Percentiles rank a stretch among this genome's conserved stretches.
Conservation (phyloP, 2,329 filamentous ascomycete genomes). For the Phyllachora maydis region DNA sequence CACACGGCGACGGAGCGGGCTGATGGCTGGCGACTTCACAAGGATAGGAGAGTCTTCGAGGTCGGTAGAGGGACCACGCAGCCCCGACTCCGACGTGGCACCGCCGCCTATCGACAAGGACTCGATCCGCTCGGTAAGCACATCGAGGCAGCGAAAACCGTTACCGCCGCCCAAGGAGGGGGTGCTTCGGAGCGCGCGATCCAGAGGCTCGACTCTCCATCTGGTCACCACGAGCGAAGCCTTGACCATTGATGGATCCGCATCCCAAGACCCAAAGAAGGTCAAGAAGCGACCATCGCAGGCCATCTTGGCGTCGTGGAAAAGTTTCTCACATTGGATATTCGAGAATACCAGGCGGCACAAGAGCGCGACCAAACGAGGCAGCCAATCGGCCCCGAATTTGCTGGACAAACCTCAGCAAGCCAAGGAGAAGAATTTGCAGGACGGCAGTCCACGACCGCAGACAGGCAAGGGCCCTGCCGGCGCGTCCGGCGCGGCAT, state of each 20-base stretch:
- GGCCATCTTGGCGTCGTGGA: slow-evolving; percentile 38
- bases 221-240: slow-evolving; percentile 49
- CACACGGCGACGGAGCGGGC: slow-evolving; percentile 53
- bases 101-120: slow-evolving; percentile 66
- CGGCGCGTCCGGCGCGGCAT: slow-evolving; percentile 13
- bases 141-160: slow-evolving; percentile 54
- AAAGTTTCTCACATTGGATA: slow-evolving; percentile 43
- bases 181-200: slow-evolving; percentile 43
- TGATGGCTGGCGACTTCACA: slow-evolving; percentile 54
- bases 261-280: slow-evolving; percentile 17
- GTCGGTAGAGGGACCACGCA: slow-evolving; percentile 18
- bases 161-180: slow-evolving; percentile 76
- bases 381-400: slow-evolving; percentile 38
- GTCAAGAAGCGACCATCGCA: slow-evolving; percentile 35
- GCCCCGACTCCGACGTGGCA: slow-evolving; percentile 23
- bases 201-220: slow-evolving; percentile 69
- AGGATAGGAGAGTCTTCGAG: slow-evolving; percentile 44
- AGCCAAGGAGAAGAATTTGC: slow-evolving; percentile 18
- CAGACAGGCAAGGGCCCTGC: slow-evolving; percentile 36
- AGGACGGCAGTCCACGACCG: slow-evolving; percentile 34
- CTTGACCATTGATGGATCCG: slow-evolving; percentile 12
- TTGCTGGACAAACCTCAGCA: slow-evolving; percentile 27
- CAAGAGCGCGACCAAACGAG: slow-evolving; percentile 24
- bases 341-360: slow-evolving; percentile 34
- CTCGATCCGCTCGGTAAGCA: slow-evolving; percentile 53